Conservation (phyloP, 768 basidiomycete species). For the Sutorius australiensis region DNA sequence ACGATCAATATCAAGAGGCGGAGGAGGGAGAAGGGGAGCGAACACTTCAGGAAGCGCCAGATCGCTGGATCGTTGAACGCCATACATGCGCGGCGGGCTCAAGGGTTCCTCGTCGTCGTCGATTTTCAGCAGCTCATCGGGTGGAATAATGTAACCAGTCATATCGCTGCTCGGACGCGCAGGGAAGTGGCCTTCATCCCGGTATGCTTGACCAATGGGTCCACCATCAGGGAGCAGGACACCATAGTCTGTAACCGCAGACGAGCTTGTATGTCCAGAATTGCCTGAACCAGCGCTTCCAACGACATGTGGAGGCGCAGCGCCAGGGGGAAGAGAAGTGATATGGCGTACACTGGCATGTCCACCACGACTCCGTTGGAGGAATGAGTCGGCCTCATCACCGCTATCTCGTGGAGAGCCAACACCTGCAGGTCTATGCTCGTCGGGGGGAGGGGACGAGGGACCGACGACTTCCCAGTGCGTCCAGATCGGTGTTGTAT, state of each 20-base stretch:
- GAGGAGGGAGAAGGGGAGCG: constrained; percentile 39
- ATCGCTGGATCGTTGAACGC: constrained; percentile 19
- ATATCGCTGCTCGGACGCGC: constrained; percentile 32
- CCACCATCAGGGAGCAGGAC: constrained; percentile 31
- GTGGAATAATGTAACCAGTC: constrained; percentile 35
- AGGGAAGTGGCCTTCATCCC: constrained; percentile 20
- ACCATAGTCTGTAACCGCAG: constrained; percentile 36
- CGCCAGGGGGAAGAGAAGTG: constrained; percentile 30
- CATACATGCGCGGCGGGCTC: constrained; percentile 30
- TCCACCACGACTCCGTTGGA: constrained; percentile 36
- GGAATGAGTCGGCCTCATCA: constrained; percentile 66
- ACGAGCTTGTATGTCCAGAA: constrained; percentile 40
- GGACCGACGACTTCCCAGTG: constrained; percentile 44
- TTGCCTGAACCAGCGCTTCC: constrained; percentile 39
- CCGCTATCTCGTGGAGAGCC: constrained; percentile 68
- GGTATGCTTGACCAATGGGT: constrained; percentile 32
- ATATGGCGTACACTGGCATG: constrained; percentile 15
- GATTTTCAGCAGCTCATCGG: constrained; percentile 34
- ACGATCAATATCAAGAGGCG: constrained; percentile 34
- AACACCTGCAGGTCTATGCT: constrained; percentile 49
- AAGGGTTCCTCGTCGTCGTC: constrained; percentile 31
- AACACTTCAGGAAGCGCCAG: constrained; percentile 26
- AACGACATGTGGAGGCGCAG: constrained; percentile 33
- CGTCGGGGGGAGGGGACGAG: constrained; percentile 17
- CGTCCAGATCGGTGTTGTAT: constrained; percentile 36